Evolutionary conservation across 371 early-diverging fungal species (phyloP).

Genomic region (Coemansia sp.): DNA sequence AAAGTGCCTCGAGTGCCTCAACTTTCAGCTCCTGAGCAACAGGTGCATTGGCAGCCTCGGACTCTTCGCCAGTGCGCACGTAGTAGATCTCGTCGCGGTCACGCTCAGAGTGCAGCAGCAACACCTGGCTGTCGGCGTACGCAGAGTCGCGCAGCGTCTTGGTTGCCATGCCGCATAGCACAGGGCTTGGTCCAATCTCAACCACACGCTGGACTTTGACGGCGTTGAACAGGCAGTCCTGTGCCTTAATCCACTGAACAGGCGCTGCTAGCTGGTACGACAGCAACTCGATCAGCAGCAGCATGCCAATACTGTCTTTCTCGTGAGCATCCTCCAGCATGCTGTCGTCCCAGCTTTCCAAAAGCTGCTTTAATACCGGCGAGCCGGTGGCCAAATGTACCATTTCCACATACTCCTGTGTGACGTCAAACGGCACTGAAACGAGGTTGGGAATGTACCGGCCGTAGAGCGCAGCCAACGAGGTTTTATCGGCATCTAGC

Average conservation of each 20-base stretch:
- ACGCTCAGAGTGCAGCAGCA: slow-evolving; percentile 15
- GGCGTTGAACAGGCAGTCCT: slow-evolving; percentile 79
- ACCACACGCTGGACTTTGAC: slow-evolving; percentile 83
- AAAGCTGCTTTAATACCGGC: slow-evolving; percentile 66
- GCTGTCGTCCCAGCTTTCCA: slow-evolving; percentile 74
- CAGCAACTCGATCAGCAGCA: slow-evolving; percentile 81
- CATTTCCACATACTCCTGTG: slow-evolving; percentile 74
- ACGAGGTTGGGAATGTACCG: slow-evolving; percentile 96
- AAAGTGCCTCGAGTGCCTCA: slow-evolving; percentile 23
- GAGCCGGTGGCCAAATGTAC: slow-evolving; percentile 75
- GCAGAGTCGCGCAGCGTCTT: slow-evolving; percentile 58
- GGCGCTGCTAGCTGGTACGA: slow-evolving; percentile 93
- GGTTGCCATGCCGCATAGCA: slow-evolving; percentile 87
- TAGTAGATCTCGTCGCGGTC: slow-evolving; percentile 18
- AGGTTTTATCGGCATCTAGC: slow-evolving; percentile 70
- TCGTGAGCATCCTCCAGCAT: slow-evolving; percentile 14
- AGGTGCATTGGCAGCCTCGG: slow-evolving; percentile 21
- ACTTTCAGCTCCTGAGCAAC: too few relatives aligned
- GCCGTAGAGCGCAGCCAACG: slow-evolving; percentile 71
- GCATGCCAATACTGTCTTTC: neutral
- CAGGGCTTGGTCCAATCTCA: slow-evolving; percentile 90
- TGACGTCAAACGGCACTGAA: slow-evolving; percentile 81
- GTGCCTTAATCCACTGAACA: slow-evolving; percentile 96
- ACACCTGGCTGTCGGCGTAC: slow-evolving; percentile 55
- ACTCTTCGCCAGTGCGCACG: slow-evolving; percentile 36